A percentile compares a stretch with the other conserved stretches of the same genome.
Conservation (phyloP, 2,329 filamentous ascomycete species). For the Trichoderma simmonsii region DNA sequence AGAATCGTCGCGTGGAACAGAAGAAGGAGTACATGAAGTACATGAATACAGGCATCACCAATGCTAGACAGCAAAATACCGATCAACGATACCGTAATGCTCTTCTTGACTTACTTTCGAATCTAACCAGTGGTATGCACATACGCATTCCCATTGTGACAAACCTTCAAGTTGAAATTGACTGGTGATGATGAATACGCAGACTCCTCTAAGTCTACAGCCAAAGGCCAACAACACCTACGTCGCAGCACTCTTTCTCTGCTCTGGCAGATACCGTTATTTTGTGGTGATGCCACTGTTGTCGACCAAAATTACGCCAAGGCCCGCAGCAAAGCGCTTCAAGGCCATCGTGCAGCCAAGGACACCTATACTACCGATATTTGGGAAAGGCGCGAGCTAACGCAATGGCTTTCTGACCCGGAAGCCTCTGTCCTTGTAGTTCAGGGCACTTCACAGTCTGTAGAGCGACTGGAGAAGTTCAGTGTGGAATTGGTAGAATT, state of each 20-base stretch:
- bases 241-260: not conserved
- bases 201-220: not conserved
- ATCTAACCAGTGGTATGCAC: not conserved
- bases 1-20: not conserved
- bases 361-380: not conserved
- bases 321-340: not conserved
- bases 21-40: no score
- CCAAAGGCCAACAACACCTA: not conserved
- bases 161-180: not conserved
- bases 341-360: not conserved
- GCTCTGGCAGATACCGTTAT: not conserved
- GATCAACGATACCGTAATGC: not conserved
- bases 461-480: not conserved
- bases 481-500: not conserved
- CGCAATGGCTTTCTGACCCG: not conserved
- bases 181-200: not conserved
- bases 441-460: not conserved
- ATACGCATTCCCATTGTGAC: not conserved
- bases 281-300: not conserved
- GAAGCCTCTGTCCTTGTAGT: not conserved
- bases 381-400: not conserved
- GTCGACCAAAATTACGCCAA: not conserved
- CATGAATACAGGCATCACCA: not conserved
- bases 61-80: not conserved
- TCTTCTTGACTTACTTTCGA: not conserved